Percentiles rank a stretch among this genome's conserved stretches.
Conservation (phyloP, 768 basidiomycete species). For the Chalciporus chontae region DNA sequence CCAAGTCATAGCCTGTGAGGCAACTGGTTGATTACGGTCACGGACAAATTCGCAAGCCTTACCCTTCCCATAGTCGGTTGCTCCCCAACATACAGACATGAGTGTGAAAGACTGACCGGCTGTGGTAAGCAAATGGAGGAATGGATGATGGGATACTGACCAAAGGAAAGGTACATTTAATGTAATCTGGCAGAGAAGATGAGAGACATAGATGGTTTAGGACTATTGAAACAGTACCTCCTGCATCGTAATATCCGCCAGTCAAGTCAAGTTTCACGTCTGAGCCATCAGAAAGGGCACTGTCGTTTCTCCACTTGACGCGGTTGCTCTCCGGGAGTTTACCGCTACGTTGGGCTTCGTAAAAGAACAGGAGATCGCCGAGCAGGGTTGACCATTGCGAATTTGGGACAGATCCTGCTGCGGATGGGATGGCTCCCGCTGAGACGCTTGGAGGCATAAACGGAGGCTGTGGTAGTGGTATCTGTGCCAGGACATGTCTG, state of each 20-base stretch:
- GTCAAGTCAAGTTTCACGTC: slow-evolving; percentile 72
- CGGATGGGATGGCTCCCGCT: slow-evolving; percentile 49
- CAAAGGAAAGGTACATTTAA: slow-evolving; percentile 84
- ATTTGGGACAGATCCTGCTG: slow-evolving; percentile 48
- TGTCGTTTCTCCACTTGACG: slow-evolving; percentile 85
- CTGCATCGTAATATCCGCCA: slow-evolving; percentile 93
- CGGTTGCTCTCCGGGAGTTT: slow-evolving; percentile 63
- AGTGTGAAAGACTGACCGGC: slow-evolving; percentile 65
- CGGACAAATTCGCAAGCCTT: neutral
- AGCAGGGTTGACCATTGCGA: slow-evolving; percentile 79
- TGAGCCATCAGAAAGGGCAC: slow-evolving; percentile 70
- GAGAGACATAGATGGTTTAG: neutral
- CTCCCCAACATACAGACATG: slow-evolving; percentile 90
- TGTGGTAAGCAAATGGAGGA: neutral
- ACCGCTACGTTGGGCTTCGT: slow-evolving; percentile 88
- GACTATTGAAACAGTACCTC: slow-evolving; percentile 50
- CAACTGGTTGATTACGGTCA: neutral
- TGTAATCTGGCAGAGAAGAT: slow-evolving; percentile 55
- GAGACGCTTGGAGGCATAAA: slow-evolving; percentile 61
- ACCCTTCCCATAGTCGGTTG: slow-evolving; percentile 80
- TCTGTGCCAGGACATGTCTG: slow-evolving; percentile 44
- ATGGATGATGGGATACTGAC: slow-evolving; percentile 36
- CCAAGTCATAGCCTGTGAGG: slow-evolving; percentile 66
- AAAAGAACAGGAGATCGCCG: slow-evolving; percentile 82
- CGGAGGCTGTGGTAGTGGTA: slow-evolving; percentile 61